Conservation (phyloP, 2,329 filamentous ascomycete species). For the Fusarium keratoplasticum region DNA sequence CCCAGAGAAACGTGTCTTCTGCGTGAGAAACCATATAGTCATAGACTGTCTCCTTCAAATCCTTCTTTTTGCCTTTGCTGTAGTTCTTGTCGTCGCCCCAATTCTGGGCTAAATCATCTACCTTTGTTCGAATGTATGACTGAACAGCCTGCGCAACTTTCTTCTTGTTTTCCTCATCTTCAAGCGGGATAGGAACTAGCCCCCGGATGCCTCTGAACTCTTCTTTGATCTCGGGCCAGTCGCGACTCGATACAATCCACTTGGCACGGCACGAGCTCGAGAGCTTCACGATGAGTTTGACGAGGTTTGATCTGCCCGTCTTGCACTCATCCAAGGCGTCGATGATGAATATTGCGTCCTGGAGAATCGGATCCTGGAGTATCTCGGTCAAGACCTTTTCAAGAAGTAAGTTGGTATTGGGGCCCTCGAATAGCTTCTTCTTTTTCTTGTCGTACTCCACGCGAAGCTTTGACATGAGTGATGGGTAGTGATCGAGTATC, state of each 20-base stretch:
- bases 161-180: conserved; percentile 42
- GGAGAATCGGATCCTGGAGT: conserved; percentile 49
- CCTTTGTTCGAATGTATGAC: conserved; percentile 30
- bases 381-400: neutral
- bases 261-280: conserved; percentile 45
- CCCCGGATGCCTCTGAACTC: conserved; percentile 41
- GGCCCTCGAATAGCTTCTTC: conserved; percentile 49
- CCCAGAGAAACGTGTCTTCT: conserved; percentile 48
- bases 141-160: conserved; percentile 49
- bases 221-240: conserved; percentile 50
- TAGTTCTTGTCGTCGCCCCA: neutral
- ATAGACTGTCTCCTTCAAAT: conserved; percentile 9
- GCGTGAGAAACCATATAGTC: conserved; percentile 46
- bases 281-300: conserved; percentile 49
- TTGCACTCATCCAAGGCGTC: conserved; percentile 62
- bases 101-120: conserved; percentile 9
- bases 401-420: conserved; percentile 42
- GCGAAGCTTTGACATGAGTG: conserved; percentile 47
- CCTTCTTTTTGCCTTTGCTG: neutral
- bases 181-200: conserved; percentile 49
- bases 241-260: conserved; percentile 57
- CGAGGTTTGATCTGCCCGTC: conserved; percentile 44
- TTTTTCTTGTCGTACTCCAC: neutral
- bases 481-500: conserved; percentile 50
- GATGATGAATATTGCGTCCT: conserved; percentile 52